A percentile compares a stretch with the other conserved stretches of the same genome.
These are phyloP conservation scores for Kodamaea lidongshanica DNA, from an alignment of 805 yeast genomes.

Conservation along the genomic window DNA sequence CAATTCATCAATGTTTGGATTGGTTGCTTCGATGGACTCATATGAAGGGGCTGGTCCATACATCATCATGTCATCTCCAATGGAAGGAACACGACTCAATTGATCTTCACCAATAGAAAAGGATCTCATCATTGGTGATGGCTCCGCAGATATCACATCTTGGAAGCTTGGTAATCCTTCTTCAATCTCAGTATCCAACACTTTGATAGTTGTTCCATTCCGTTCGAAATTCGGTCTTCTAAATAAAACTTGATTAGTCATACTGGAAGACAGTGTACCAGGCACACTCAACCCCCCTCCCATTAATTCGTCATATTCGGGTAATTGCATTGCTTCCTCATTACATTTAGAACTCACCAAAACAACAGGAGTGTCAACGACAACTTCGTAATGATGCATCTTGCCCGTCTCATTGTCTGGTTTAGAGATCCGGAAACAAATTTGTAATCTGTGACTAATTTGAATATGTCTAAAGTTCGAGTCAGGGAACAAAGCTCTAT, in stretches of 20 bases:
- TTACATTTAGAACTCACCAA: slow-evolving; percentile 37
- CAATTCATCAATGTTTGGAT: slow-evolving; percentile 1
- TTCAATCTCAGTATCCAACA: slow-evolving; percentile 15
- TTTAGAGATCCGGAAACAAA: slow-evolving; percentile 61
- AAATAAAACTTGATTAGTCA: slow-evolving; percentile 27
- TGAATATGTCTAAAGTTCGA: slow-evolving; percentile 56
- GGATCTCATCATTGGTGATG: slow-evolving; percentile 30
- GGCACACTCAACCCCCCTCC: slow-evolving; percentile 10
- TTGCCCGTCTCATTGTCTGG: slow-evolving; percentile 43
- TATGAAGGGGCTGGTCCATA: slow-evolving; percentile 36
- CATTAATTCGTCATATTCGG: slow-evolving; percentile 29
- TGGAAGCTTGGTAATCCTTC: slow-evolving; percentile 52
- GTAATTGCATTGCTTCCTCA: slow-evolving; percentile 36
- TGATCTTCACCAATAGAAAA: slow-evolving; percentile 34
- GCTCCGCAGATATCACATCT: slow-evolving; percentile 52
- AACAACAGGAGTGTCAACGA: slow-evolving; percentile 70
- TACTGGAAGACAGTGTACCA: too few species aligned
- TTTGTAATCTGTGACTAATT: slow-evolving; percentile 62
- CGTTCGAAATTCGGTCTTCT: slow-evolving; percentile 33
- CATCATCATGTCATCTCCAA: slow-evolving; percentile 17
- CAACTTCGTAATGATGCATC: slow-evolving; percentile 72
- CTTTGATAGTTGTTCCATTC: slow-evolving; percentile 29
- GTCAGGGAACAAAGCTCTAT: slow-evolving; percentile 53
- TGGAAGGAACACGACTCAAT: slow-evolving; percentile 30
- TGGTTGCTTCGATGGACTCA: slow-evolving; percentile 12